These are phyloP conservation scores for Paramecium primaurelia DNA, from an alignment of 73 alveolate species.

Conservation along the genomic window DNA sequence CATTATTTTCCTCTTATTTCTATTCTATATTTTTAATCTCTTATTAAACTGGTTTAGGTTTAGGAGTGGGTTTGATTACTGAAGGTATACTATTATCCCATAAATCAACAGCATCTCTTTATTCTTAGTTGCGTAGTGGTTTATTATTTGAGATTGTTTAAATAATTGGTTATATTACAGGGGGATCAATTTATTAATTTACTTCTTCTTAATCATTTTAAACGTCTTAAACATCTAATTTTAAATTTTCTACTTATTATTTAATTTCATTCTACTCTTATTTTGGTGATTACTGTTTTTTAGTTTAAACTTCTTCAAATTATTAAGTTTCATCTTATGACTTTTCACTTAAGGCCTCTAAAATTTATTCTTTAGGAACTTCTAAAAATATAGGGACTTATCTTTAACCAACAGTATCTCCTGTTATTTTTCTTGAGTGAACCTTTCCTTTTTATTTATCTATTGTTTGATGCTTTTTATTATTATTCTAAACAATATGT, in stretches of 20 bases:
- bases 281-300: not conserved
- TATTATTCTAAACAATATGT: not conserved
- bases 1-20: not conserved
- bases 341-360: not conserved
- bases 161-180: not conserved
- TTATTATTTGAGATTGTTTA: not conserved
- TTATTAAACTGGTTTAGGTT: not conserved
- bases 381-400: not conserved
- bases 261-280: not conserved
- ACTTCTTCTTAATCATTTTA: not conserved
- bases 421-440: not conserved
- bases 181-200: not conserved
- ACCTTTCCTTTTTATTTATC: not conserved
- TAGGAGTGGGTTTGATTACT: not conserved
- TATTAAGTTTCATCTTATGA: not conserved
- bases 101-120: not conserved
- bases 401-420: not conserved
- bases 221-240: not conserved
- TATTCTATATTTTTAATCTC: not conserved
- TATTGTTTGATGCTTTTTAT: not conserved
- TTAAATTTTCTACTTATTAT: not conserved
- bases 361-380: not conserved
- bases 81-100: not conserved
- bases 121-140: not conserved
- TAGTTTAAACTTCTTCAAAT: not conserved